These are phyloP conservation scores for Zizania palustris DNA, from an alignment of 202 grass and related monocot genomes.

Conservation along the genomic window DNA sequence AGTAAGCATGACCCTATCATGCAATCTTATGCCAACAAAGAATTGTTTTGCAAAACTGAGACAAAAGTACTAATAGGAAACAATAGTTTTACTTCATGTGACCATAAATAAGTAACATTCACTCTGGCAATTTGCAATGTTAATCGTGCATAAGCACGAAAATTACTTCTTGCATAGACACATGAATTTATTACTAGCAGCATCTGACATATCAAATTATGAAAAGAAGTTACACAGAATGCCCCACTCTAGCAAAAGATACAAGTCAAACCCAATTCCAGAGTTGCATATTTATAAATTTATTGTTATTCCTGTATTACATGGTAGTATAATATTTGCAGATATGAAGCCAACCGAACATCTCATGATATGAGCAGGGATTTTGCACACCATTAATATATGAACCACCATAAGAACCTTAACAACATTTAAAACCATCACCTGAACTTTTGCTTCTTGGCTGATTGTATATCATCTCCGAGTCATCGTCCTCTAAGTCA, in stretches of 20 bases:
- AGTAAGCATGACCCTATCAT: not conserved
- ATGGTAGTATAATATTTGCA: not conserved
- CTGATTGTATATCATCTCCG: slow-evolving; percentile 45
- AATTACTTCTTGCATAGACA: not conserved
- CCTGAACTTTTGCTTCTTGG: slow-evolving; percentile 57
- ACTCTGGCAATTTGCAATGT: not conserved
- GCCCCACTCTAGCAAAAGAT: not conserved
- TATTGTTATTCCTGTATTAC: not conserved
- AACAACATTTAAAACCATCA: slow-evolving; percentile 38
- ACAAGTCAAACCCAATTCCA: not conserved
- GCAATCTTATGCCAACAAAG: slow-evolving; percentile 1
- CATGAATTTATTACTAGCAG: not conserved
- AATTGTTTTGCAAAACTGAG: not conserved
- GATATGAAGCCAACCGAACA: not conserved
- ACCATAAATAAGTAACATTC: not conserved
- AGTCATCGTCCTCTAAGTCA: slow-evolving; percentile 66
- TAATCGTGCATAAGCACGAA: slow-evolving; percentile 14
- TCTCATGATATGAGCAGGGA: not conserved
- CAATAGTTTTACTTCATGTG: not conserved
- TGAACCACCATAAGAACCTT: not conserved
- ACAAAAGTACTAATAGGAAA: not conserved
- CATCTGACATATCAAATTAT: not conserved
- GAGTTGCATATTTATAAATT: not conserved
- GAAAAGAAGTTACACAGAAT: not conserved
- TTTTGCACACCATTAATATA: not conserved